Evolutionary conservation across 148 eudicot genomes (phyloP), one percentile per base, ranked within the genome.

Genomic region (Cornus suecica): DNA sequence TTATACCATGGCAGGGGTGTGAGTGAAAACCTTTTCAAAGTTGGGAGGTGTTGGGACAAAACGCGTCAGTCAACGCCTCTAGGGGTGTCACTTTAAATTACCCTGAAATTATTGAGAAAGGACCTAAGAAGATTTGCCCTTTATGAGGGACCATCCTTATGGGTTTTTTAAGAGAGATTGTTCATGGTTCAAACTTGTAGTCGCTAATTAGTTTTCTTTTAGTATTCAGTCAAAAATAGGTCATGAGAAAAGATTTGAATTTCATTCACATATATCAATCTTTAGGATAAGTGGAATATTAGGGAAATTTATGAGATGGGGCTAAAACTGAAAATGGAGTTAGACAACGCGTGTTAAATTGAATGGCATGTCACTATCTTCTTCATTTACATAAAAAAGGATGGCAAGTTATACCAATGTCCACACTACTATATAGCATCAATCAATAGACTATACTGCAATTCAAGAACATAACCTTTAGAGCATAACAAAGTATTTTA

Each of bases 141-240:
- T 45, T 56, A 22, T 48, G 71, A 75, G 71, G 64, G 71, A 11
- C 77, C 77, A 48, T 62, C 29, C 10, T 23, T 2, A 48, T 48
- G 18, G 13, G 15, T 0, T 48, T 16, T 48, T 48, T 2, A 48
- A 48, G 52, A 48, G 18, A 48, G 6, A 37, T 3, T 6, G 42
- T 48, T 48, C 54, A 48, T 48, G 54, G 54, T 3, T 48, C 7
- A 48, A 48, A 48, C 42, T 37, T 48, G 20, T 48, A 48, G 54
- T 48, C 2, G 15, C 1, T 48, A 11, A 13, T 48, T 48, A 48
- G 2, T 48, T 11, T 13, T 48, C 1, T 48, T 48, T 48, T 1
- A 48, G 15, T 11, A 48, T 48, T 11, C 20, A 48, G 54, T 48
- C 18, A 48, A 48, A 48, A 48, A 11, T 13, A 48, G 54, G 54